These are phyloP conservation scores for Scheffersomyces parashehatae DNA, from an alignment of 1,139 yeast species.

Conservation along the genomic window DNA sequence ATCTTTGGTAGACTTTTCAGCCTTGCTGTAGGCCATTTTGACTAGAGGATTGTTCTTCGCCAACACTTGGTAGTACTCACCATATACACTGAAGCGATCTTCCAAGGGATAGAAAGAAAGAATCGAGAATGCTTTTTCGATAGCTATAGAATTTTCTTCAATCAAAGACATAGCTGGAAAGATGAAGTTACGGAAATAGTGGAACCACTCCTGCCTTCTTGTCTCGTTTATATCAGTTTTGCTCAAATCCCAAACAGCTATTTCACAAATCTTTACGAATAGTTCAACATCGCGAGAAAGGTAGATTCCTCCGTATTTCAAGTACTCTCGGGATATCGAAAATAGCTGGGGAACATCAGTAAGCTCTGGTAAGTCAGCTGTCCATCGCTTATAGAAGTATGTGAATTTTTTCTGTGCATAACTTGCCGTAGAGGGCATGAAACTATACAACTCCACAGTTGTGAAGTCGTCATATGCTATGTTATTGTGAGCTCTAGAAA, in stretches of 20 bases:
- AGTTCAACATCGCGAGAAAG: slow-evolving; percentile 52
- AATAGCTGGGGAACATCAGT: slow-evolving; percentile 46
- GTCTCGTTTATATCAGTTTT: slow-evolving; percentile 11
- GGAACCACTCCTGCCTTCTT: slow-evolving; percentile 52
- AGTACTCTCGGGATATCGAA: slow-evolving; percentile 44
- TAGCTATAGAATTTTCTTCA: slow-evolving; percentile 60
- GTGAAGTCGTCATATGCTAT: slow-evolving; percentile 29
- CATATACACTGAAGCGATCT: slow-evolving; percentile 76
- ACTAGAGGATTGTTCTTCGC: slow-evolving; percentile 60
- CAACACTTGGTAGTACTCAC: slow-evolving; percentile 66
- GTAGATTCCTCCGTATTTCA: slow-evolving; percentile 59
- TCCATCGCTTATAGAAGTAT: slow-evolving; percentile 61
- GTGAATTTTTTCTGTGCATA: slow-evolving; percentile 32
- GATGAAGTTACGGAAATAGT: slow-evolving; percentile 63
- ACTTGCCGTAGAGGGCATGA: slow-evolving; percentile 31
- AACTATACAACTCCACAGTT: slow-evolving; percentile 21
- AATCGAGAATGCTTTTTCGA: slow-evolving; percentile 60
- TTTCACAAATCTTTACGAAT: slow-evolving; percentile 61
- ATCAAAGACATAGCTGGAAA: slow-evolving; percentile 68
- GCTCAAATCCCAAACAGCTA: slow-evolving; percentile 45
- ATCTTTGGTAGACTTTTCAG: slow-evolving; percentile 82
- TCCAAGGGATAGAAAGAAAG: slow-evolving; percentile 58
- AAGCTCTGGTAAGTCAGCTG: slow-evolving; percentile 36
- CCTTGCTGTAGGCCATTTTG: slow-evolving; percentile 63
- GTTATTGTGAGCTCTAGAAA: slow-evolving; percentile 32